A percentile compares a stretch with the other conserved stretches of the same genome.
Evolutionary conservation across 192 early-diverging fungal species (phyloP).

Genomic region (Piromyces sp.): DNA sequence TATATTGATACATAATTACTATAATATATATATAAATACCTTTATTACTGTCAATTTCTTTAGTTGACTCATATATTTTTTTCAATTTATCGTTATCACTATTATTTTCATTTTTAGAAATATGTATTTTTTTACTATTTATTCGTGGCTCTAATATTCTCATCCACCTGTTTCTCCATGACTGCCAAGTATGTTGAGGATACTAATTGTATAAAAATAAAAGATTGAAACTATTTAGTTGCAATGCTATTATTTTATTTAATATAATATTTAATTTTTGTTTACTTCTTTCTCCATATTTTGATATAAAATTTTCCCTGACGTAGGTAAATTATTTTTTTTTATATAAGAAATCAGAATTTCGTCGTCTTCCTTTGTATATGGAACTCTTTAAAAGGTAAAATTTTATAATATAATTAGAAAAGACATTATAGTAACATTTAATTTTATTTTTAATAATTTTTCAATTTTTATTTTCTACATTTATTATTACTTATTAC

Average conservation of each 20-base stretch:
- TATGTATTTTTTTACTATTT: background rate
- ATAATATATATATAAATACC: too few relatives aligned
- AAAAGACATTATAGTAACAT: too few relatives aligned
- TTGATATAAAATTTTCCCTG: background rate
- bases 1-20: too few relatives aligned
- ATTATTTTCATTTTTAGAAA: background rate
- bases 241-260: too few relatives aligned
- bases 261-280: background rate
- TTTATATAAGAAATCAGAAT: background rate
- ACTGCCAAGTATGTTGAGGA: background rate
- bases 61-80: too few relatives aligned
- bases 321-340: background rate
- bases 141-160: background rate
- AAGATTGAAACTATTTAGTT: too few relatives aligned
- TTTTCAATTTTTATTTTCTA: too few relatives aligned
- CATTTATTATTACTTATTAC: too few relatives aligned
- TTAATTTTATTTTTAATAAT: too few relatives aligned
- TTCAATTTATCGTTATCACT: background rate
- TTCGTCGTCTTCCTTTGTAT: background rate
- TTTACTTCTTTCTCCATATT: background rate
- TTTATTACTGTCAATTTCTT: too few relatives aligned
- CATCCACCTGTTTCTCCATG: background rate
- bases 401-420: too few relatives aligned
- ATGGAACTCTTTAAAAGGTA: background rate
- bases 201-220: background rate